Evolutionary conservation across 208 protist species (phyloP), one percentile per base, ranked within the genome.

Genomic region (Acanthamoeba culbertsoni): DNA sequence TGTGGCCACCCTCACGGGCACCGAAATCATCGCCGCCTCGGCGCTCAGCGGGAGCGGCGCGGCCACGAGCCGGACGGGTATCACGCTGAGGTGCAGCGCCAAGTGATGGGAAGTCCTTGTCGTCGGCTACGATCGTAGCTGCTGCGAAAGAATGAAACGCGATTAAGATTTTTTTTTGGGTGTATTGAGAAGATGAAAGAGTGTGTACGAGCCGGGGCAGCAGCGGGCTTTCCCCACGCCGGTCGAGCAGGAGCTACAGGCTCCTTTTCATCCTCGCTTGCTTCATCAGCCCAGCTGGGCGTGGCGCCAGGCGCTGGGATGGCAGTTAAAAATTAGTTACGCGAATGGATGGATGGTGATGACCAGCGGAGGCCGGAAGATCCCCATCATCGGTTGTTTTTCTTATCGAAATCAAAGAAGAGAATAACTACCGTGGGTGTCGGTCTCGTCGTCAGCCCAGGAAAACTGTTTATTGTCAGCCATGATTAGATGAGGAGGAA

Each of bases 141-240:
- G 71, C 71, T 37, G 20, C 7, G 16, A 51, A 26, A 26, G 23
- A n/a, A 6, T 79, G 40, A 48, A 75, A 23, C 10, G 12, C 14
- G 35, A 40, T 42, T 42, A 33, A 75, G 20, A 33, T n/a, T 75
- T 23, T 23, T 75, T 31, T 75, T 42, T 51, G 3, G 23, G 16
- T 40, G 14, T 42, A 5, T 79, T 79, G 10, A 5, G 55, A 4
- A 33, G 10, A 26, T 5, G 23, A 20, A 37, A 7, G 5, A 79
- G 28, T 10, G 3, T 79, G 45, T 55, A 45, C 45, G 45, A 33
- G 71, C 35, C 8, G 45, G 45, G 23, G 2, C 1, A 3, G 8
- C 2, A 33, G 31, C 79, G 51, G 79, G 79, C 51, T 89, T 89
- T 8, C 79, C 79, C 79, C 79, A 89, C 3, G 62, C 79, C 3